Base-by-base conservation (phyloP, 345 rosid species). In the Stellera chamaejasme region DNA sequence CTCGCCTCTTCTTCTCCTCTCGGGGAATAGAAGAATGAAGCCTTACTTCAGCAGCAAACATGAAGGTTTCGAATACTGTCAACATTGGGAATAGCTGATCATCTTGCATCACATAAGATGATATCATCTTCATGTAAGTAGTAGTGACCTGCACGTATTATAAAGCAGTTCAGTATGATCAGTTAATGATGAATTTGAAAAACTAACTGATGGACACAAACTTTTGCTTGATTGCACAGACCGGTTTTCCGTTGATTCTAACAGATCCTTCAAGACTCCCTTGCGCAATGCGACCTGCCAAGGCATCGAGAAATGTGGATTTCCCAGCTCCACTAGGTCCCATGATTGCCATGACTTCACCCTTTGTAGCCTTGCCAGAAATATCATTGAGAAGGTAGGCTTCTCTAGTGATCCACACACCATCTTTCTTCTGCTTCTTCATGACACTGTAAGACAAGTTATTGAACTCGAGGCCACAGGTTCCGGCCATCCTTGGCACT, bases 311-410 rank as follows among this genome's bases (percentile, higher is more conserved):
- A 63, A 90, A 82, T 1, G 96, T 90, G 43, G 96, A 90, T 68
- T 90, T 90, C 3, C 96, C 97, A 3, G 97, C 88, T 43, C 94
- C 89, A 58, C 96, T 90, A 56, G 93, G 93, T 12, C 96, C 96
- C 65, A 87, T 75, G 69, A 90, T 71, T 25, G 93, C 96, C 83
- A 84, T 43, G 19, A 87, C 72, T 60, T 90, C 90, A 10, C 97
- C 85, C n/a, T 82, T 74, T 6, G 54, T 27, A 14, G 90, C 85
- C 69, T 81, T 85, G 12, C 94, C 96, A 3, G 94, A 81, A 58
- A 87, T 78, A 42, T 82, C 91, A 50, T 84, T 63, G 10, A 88
- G 85, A 50, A 88, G 81, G 66, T 73, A 65, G 9, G 69, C 90
- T 59, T 84, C 83, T 63, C 71, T 84, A 47, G 54, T 73, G 61